A percentile compares a stretch with the other conserved stretches of the same genome.
phyloP scores from a whole-genome alignment of 2,329 filamentous ascomycete genomes.

The Moelleriella libera region DNA sequence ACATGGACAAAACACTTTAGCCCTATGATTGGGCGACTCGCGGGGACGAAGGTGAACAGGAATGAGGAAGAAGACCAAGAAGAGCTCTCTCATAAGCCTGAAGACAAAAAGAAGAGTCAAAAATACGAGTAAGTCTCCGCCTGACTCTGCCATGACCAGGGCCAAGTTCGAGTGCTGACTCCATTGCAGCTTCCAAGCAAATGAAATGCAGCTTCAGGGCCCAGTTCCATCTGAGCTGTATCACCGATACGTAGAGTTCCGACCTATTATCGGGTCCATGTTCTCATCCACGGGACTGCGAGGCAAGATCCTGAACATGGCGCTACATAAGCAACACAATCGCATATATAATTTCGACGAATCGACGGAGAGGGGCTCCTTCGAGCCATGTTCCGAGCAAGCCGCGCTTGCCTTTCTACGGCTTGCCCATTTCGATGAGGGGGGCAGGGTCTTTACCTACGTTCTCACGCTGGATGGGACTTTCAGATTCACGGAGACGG shows the following conservation, averaged over 20 bases:
- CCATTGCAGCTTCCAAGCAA: constrained; percentile 68
- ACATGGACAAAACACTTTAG: constrained; percentile 75
- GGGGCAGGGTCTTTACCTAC: constrained; percentile 81
- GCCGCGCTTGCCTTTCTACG: constrained; percentile 72
- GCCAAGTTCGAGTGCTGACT: neutral
- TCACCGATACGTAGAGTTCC: constrained; percentile 88
- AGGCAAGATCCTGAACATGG: constrained; percentile 68
- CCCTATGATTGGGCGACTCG: constrained; percentile 72
- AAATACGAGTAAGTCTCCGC: constrained; percentile 57
- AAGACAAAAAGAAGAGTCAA: constrained; percentile 40
- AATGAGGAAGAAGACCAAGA: constrained; percentile 34
- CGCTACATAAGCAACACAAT: constrained; percentile 78
- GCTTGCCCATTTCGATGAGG: constrained; percentile 74
- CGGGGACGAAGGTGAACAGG: constrained; percentile 54
- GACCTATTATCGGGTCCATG: constrained; percentile 78
- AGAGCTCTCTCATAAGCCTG: constrained; percentile 8
- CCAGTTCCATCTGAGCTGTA: constrained; percentile 72
- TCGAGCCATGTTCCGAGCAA: constrained; percentile 51
- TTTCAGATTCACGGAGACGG: constrained; percentile 86
- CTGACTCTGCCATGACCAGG: too few species aligned
- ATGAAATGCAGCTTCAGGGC: constrained; percentile 75
- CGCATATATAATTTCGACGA: constrained; percentile 82
- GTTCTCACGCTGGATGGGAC: constrained; percentile 77
- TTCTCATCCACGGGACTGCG: constrained; percentile 67
- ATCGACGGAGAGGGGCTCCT: constrained; percentile 57